Evolutionary conservation across 2,329 filamentous ascomycete species (phyloP), one percentile per base, ranked within the genome.

Genomic region (Sphaerulina musiva): DNA sequence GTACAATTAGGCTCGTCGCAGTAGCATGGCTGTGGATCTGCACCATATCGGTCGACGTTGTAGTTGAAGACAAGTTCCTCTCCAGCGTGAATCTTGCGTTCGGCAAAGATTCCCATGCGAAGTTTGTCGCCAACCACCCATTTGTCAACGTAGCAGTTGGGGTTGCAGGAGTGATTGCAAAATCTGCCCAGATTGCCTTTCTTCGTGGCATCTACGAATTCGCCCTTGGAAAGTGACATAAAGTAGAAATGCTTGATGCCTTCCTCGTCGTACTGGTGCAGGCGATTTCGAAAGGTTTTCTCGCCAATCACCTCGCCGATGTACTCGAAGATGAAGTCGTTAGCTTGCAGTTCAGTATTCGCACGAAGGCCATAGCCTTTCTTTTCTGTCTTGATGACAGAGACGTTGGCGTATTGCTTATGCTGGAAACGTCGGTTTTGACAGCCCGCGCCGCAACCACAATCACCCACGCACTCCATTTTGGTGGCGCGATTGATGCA

Each of bases 221-320:
- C 93, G 66, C 85, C 88, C 71, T 95, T 95, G 68, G 84, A 95
- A 58, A 98, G 83, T 29, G 93, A 97, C 93, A 98, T 98, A 76
- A 98, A 98, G 74, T 98, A 98, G 72, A 98, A 98, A 73, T 98
- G 93, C 72, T 95, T 95, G 78, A 98, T 96, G 57, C 91, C 91
- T 70, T 97, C 89, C 46, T 93, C 81, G 68, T 96, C 90, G 72
- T 98, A 98, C 66, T 95, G 87, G 39, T 89, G 76, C 84, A 95
- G 96, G 58, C 93, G 89, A 55, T 84, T 83, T 53, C 90, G 87
- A 68, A 97, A 97, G 9, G 86, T 86, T 31, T 82, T 80, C 73
- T 98, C 92, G 65, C 95, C 92, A 69, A 98, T 96, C 64, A 97
- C 93, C 73, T 98, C 93, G 64, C 93, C 93, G 64, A 98, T 92